A percentile compares a stretch with the other conserved stretches of the same genome.
phyloP scores from a whole-genome alignment of 1,284 basidiomycete genomes.

The Chalciporus sp. region DNA sequence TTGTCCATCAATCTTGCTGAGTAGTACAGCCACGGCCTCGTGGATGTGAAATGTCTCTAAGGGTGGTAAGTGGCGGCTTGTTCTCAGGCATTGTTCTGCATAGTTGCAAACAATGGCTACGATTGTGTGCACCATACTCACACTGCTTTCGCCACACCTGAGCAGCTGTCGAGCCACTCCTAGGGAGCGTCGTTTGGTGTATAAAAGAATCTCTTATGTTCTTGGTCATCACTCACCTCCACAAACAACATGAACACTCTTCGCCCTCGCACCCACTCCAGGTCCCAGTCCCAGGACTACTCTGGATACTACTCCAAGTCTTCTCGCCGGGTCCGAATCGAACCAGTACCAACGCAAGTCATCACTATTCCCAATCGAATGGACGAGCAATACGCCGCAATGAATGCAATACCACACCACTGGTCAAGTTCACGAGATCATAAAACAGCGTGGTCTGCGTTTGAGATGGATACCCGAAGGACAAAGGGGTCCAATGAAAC shows the following conservation, averaged over 20 bases:
- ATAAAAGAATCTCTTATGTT: not conserved
- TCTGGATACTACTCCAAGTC: not conserved
- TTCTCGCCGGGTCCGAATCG: not conserved
- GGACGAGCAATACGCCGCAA: not conserved
- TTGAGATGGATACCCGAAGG: not conserved
- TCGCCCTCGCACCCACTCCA: not conserved
- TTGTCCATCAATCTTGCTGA: not conserved
- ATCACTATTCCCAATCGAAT: not conserved
- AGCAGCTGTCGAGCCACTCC: conserved; percentile 11
- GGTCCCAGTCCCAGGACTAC: not conserved
- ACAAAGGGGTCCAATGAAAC: not conserved
- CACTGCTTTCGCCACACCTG: conserved; percentile 6
- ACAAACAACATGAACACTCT: not conserved
- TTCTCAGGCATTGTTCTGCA: conserved; percentile 10
- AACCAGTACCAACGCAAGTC: not conserved
- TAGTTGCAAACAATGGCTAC: conserved; percentile 10
- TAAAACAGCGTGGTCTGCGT: not conserved
- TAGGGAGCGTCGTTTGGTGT: not conserved
- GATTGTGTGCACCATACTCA: not conserved
- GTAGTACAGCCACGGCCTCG: not conserved
- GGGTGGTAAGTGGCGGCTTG: conserved; percentile 10
- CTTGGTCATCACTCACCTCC: not conserved
- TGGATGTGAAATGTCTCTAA: conserved; percentile 3
- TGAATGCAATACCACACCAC: not conserved
- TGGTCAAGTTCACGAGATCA: not conserved